Conservation (phyloP, 1,139 yeast species). For the Scheffersomyces parashehatae region DNA sequence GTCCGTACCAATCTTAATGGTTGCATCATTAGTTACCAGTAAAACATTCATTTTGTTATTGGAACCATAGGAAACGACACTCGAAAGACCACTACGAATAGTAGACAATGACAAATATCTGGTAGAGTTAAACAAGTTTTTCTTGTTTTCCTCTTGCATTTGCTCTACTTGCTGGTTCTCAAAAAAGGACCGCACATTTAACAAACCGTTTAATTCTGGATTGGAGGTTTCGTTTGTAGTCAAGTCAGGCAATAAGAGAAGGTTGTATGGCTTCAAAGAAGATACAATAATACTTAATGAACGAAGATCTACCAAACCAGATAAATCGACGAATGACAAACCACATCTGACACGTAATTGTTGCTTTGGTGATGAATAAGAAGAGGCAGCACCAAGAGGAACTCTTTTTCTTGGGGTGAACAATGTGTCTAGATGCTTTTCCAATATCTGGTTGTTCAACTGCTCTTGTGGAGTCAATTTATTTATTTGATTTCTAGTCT, state of each 20-base stretch:
- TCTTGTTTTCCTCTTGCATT: slow-evolving; percentile 21
- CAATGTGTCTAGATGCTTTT: slow-evolving; percentile 56
- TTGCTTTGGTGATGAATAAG: slow-evolving; percentile 20
- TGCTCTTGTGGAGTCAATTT: slow-evolving; percentile 48
- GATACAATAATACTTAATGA: slow-evolving; percentile 80
- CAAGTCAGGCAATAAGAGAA: slow-evolving; percentile 57
- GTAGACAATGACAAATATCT: slow-evolving; percentile 35
- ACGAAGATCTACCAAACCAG: slow-evolving; percentile 83
- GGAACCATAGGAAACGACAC: slow-evolving; percentile 16
- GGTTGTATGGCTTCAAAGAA: slow-evolving; percentile 73
- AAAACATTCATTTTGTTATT: slow-evolving; percentile 30
- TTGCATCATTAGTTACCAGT: slow-evolving; percentile 39
- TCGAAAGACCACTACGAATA: slow-evolving; percentile 33
- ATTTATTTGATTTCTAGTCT: slow-evolving; percentile 34
- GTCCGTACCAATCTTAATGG: slow-evolving; percentile 50
- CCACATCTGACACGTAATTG: slow-evolving; percentile 64
- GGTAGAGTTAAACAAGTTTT: slow-evolving; percentile 24
- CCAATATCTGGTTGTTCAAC: slow-evolving; percentile 43
- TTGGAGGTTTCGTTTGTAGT: slow-evolving; percentile 21
- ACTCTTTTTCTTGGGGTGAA: slow-evolving; percentile 56
- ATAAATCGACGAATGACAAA: slow-evolving; percentile 74
- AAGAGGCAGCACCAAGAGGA: slow-evolving; percentile 19
- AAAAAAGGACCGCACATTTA: slow-evolving; percentile 29
- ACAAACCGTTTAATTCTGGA: slow-evolving; percentile 29
- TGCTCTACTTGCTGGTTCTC: slow-evolving; percentile 34